These are phyloP conservation scores for Leucocoprinus leucothites DNA, from an alignment of 768 basidiomycete genomes.

Conservation along the genomic window DNA sequence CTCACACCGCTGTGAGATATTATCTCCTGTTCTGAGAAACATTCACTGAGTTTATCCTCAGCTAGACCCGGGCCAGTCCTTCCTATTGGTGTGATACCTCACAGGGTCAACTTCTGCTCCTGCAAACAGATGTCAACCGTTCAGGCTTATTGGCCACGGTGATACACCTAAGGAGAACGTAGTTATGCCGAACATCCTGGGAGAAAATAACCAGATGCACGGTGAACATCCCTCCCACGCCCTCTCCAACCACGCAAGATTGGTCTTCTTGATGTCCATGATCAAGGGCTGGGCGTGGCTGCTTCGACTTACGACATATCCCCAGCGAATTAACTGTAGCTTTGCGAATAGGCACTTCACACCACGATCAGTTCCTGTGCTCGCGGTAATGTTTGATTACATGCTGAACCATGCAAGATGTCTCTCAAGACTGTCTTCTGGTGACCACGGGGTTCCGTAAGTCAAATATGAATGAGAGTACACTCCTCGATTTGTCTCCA, in stretches of 20 bases:
- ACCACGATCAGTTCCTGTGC: not conserved
- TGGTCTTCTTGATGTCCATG: not conserved
- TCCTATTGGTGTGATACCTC: too few relatives aligned
- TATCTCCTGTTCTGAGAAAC: not conserved
- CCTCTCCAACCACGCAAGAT: not conserved
- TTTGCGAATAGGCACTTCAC: not conserved
- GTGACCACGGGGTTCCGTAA: slow-evolving; percentile 2
- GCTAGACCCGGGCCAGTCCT: not conserved
- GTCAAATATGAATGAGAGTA: not conserved
- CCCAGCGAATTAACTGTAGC: too few relatives aligned
- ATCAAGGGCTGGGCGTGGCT: not conserved
- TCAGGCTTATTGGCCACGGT: slow-evolving; percentile 2
- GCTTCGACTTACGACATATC: not conserved
- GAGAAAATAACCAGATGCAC: not conserved
- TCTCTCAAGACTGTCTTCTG: not conserved
- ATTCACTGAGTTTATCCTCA: not conserved
- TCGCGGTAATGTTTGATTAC: not conserved
- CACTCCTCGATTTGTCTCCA: slow-evolving; percentile 1
- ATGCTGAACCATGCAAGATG: not conserved
- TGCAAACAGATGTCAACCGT: not conserved
- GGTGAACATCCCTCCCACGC: not conserved
- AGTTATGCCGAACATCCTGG: not conserved
- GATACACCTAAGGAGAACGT: not conserved
- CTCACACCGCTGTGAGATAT: slow-evolving; percentile 11
- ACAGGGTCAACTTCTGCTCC: not conserved